Base-by-base conservation (phyloP, 2,329 filamentous ascomycete genomes). In the Alternaria triticina region DNA sequence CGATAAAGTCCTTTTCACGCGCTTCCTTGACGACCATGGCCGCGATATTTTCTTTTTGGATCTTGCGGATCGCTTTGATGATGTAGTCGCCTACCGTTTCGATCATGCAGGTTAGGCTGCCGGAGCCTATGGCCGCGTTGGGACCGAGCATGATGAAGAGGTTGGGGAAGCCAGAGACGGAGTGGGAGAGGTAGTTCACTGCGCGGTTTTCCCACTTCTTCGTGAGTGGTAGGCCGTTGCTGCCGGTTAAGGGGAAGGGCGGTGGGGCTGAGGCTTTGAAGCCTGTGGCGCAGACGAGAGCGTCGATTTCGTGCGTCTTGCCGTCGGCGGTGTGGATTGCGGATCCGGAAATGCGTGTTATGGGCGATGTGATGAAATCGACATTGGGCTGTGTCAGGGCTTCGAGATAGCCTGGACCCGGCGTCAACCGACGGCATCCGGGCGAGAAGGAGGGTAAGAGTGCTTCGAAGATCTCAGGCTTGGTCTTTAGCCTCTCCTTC, bases 351-450 rank as follows among this genome's bases (percentile, higher is more conserved):
- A 84, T 80, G 13, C 54, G 59, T 13, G 74, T 76, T 57, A 83
- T 80, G 6, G 71, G 65, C 0, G 68, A 66, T 15, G 80, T 81
- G n/a, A 80, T 66, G 27, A 78, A 79, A 23, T 69, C 70, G 7
- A 80, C 80, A 63, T 83, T 85, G 0, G 76, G 72, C 20, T 82
- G 55, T 5, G 76, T 74, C 7, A 85, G 72, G 3, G 85, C 82
- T 68, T 86, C 83, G 9, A 87, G 80, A 67, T 85, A 87, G 0
- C 85, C 84, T 23, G 83, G 82, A 0, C 84, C 85, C 0, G 85
- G 85, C 0, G 85, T 86, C 17, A 85, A 67, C 3, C 85, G 78
- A 10, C 84, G 77, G 59, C 84, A 86, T 1, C 84, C 84, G 7
- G 80, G 80, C 0, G 81, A 75, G 63, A 83, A 85, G 5, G 70